phyloP scores from a whole-genome alignment of 176 grass and related monocot genomes.

The Oryza australiensis region DNA sequence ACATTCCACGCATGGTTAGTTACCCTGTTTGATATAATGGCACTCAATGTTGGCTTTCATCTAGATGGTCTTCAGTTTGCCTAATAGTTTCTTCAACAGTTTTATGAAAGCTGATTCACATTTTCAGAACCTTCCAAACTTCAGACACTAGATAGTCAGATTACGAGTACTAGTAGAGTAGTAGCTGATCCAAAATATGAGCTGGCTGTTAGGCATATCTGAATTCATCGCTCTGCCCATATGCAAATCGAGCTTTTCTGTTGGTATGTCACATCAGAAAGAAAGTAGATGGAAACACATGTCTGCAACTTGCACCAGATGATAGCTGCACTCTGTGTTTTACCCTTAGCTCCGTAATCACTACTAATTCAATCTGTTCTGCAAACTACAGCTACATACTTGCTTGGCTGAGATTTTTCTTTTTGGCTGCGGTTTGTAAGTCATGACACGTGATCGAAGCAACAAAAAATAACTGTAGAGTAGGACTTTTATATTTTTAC shows the following conservation, averaged over 20 bases:
- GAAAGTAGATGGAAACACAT: not conserved
- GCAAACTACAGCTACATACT: not conserved
- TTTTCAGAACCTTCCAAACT: not conserved
- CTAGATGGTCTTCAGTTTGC: not conserved
- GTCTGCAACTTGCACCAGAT: not conserved
- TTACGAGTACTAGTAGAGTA: not conserved
- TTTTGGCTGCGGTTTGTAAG: too few relatives aligned
- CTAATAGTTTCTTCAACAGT: not conserved
- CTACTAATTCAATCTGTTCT: not conserved
- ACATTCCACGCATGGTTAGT: not conserved
- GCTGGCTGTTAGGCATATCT: conserved; percentile 1
- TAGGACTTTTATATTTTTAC: too few relatives aligned
- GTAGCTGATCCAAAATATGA: not conserved
- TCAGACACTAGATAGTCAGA: not conserved
- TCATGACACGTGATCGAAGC: too few relatives aligned
- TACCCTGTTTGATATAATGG: not conserved
- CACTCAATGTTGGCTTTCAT: not conserved
- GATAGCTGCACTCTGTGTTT: not conserved
- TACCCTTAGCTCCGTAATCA: not conserved
- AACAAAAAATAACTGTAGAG: too few relatives aligned
- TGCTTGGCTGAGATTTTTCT: too few relatives aligned
- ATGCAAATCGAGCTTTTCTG: not conserved
- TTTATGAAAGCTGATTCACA: not conserved
- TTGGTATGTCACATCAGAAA: not conserved
- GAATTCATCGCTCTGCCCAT: not conserved